phyloP scores from a whole-genome alignment of 768 basidiomycete species.

The Lentinula aciculospora region DNA sequence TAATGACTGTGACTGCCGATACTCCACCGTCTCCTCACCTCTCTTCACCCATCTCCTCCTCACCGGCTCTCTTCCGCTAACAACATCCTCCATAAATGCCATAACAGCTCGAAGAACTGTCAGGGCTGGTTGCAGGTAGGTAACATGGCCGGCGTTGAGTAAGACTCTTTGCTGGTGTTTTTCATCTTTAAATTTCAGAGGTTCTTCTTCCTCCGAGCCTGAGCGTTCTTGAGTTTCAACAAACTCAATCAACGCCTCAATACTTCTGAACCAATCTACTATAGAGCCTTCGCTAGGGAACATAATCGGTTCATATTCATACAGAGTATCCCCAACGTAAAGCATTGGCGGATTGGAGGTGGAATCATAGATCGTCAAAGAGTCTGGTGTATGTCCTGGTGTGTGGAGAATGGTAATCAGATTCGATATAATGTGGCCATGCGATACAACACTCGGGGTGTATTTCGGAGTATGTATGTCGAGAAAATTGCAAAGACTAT shows the following conservation, averaged over 20 bases:
- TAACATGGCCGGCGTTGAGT: constrained; percentile 48
- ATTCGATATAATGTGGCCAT: constrained; percentile 19
- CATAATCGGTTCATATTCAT: constrained; percentile 50
- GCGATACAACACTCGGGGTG: constrained; percentile 37
- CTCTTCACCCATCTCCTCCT: constrained; percentile 22
- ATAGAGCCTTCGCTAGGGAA: constrained; percentile 53
- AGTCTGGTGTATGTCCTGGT: constrained; percentile 55
- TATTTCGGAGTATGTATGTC: constrained; percentile 39
- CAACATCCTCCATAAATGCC: constrained; percentile 42
- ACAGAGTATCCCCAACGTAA: constrained; percentile 53
- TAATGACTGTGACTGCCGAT: constrained; percentile 26
- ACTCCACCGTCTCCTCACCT: constrained; percentile 36
- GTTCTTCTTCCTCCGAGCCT: neutral
- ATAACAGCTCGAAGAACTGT: constrained; percentile 36
- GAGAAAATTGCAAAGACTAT: constrained; percentile 40
- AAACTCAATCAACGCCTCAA: constrained; percentile 37
- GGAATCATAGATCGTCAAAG: constrained; percentile 47
- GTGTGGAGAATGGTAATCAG: constrained; percentile 45
- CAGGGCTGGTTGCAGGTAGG: constrained; percentile 36
- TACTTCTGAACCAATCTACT: constrained; percentile 37
- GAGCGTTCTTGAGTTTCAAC: constrained; percentile 22
- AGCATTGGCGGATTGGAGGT: constrained; percentile 36
- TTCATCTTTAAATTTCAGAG: no score
- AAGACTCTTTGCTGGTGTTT: constrained; percentile 24
- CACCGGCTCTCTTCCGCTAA: constrained; percentile 33